phyloP scores from a whole-genome alignment of 2,329 filamentous ascomycete genomes.

The Drechslerella stenobrocha region DNA sequence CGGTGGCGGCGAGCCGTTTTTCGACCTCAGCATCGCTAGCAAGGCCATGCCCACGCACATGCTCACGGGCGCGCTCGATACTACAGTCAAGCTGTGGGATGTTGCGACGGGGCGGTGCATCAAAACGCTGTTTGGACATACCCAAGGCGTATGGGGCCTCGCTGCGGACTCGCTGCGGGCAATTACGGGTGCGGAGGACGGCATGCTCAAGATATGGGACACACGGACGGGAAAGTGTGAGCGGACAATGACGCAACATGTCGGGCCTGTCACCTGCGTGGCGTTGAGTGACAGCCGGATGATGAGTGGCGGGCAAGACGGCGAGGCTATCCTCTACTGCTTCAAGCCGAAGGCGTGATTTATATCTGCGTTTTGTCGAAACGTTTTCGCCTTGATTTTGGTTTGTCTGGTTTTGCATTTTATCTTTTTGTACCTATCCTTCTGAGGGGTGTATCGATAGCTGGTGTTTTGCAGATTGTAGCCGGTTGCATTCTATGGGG shows the following conservation, averaged over 20 bases:
- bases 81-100: conserved; percentile 91
- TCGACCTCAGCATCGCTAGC: conserved; percentile 59
- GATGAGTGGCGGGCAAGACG: conserved; percentile 90
- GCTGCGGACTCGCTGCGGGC: conserved; percentile 85
- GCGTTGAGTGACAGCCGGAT: conserved; percentile 86
- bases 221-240: conserved; percentile 88
- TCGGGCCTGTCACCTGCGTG: conserved; percentile 88
- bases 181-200: conserved; percentile 87
- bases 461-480: background rate
- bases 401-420: background rate
- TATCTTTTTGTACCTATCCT: background rate
- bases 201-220: conserved; percentile 96
- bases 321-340: conserved; percentile 82
- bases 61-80: conserved; percentile 86
- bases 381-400: no score
- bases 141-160: conserved; percentile 93
- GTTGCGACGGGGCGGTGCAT: conserved; percentile 78
- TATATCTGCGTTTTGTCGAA: conserved; percentile 8
- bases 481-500: background rate
- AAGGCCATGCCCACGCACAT: conserved; percentile 84
- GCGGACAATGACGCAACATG: conserved; percentile 85
- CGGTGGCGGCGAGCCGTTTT: conserved; percentile 48
- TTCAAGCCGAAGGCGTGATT: conserved; percentile 60
- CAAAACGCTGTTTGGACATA: conserved; percentile 91
- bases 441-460: background rate